Evolutionary conservation across 441 rosid species (phyloP).

Genomic region (Isatis lusitanica): DNA sequence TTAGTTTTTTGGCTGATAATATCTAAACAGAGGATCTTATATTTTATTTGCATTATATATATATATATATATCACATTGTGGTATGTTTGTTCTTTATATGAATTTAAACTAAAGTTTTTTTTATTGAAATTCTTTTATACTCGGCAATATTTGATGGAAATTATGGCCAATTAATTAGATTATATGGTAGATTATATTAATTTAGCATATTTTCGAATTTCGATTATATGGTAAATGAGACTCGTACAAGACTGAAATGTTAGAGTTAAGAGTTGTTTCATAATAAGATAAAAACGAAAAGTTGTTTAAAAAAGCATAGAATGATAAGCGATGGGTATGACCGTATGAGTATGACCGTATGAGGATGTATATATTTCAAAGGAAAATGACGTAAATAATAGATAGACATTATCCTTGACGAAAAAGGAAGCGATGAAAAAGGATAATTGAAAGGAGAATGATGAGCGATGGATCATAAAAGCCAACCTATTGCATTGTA

Average conservation of each 20-base stretch:
- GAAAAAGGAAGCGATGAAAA: background rate
- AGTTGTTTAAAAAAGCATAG: background rate
- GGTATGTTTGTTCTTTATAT: background rate
- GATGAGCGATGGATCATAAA: slow-evolving; percentile 25
- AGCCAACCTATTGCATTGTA: slow-evolving; percentile 27
- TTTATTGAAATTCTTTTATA: too few relatives aligned
- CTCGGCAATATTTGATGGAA: too few relatives aligned
- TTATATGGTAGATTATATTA: too few relatives aligned
- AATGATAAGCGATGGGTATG: background rate
- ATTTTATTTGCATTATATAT: background rate
- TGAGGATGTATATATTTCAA: background rate
- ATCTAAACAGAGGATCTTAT: too few relatives aligned
- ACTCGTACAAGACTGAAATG: background rate
- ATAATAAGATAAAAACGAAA: background rate
- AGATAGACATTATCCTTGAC: slow-evolving; percentile 11
- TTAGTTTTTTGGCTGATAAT: background rate
- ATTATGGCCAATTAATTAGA: too few relatives aligned
- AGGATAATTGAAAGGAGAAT: background rate
- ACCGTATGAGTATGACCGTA: background rate
- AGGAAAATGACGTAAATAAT: background rate
- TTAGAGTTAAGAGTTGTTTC: background rate
- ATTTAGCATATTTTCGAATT: too few relatives aligned
- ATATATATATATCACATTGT: background rate
- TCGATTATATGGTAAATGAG: background rate
- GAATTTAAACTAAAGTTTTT: too few relatives aligned